Base-by-base conservation (phyloP, 495 filamentous ascomycete genomes). In the Aspergillus funiculosus region DNA sequence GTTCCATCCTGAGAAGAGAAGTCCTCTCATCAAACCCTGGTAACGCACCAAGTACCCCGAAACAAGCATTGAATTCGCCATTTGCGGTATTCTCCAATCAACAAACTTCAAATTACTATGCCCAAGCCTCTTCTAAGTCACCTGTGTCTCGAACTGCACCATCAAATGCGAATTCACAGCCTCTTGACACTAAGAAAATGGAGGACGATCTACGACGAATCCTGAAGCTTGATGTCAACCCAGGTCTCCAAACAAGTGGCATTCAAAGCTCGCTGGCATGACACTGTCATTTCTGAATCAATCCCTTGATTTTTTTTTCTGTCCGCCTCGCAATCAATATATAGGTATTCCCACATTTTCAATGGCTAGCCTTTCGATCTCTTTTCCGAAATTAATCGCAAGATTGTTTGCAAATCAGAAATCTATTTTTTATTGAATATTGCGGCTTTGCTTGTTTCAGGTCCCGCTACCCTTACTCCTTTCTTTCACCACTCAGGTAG, bases 151-250 rank as follows among this genome's bases (percentile, higher is more conserved):
- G 59, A 25, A 17, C 43, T 6, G 44, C 59, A 42, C 51, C 63
- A 1, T 43, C 45, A 0, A 62, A 44, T 43, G 46, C 60, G 5
- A 56, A 61, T 32, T 45, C 58, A 6, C 61, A 58, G 41, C 32
- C 55, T 6, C 9, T 61, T 17, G 67, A 71, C 24, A 69, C 68
- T 4, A 70, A 73, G 54, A 59, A 67, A 28, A 74, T 79, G 48
- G 75, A 77, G 56, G 71, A 77, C 55, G 72, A 77, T 59, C 50
- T 79, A 30, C 69, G 73, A n/a, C 62, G 73, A 14, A 71, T 77
- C 28, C 52, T 79, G 60, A 77, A 77, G 46, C 56, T 79, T 47
- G 64, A 72, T 51, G 60, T 58, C 19, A 50, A 59, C 25, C 36
- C 53, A 26, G 37, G 55, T 29, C 45, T 72, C 39, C 53, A 57